Percentiles rank a stretch among this genome's conserved stretches.
These are phyloP conservation scores for Lachancea quebecensis DNA, from an alignment of 805 yeast genomes.

Conservation along the genomic window DNA sequence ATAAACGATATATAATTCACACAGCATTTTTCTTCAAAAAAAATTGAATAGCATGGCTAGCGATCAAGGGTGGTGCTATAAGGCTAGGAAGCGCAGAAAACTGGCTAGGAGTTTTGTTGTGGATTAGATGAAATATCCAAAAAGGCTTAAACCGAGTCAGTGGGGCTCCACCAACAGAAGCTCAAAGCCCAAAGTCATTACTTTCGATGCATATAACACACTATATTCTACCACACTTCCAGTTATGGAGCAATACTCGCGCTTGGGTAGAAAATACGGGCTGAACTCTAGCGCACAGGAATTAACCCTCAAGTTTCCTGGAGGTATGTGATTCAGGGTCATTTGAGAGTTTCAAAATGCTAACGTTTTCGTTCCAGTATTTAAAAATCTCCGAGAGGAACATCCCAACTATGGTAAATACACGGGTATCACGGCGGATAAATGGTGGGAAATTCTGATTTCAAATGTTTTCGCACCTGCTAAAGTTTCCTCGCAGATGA, in stretches of 20 bases:
- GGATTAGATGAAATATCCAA: constrained; percentile 1
- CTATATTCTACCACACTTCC: constrained; percentile 51
- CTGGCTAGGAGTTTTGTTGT: neutral
- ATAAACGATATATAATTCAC: constrained; percentile 2
- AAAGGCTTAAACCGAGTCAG: constrained; percentile 1
- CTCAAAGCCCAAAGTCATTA: constrained; percentile 39
- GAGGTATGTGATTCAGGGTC: constrained; percentile 2
- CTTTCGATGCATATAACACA: constrained; percentile 67
- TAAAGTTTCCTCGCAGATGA: constrained; percentile 32
- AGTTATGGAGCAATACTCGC: constrained; percentile 46
- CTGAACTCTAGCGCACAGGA: constrained; percentile 25
- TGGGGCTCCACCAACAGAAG: neutral
- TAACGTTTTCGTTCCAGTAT: constrained; percentile 16
- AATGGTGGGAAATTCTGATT: constrained; percentile 58
- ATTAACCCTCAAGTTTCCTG: constrained; percentile 26
- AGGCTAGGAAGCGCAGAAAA: neutral
- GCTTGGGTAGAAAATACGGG: constrained; percentile 42
- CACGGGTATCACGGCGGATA: constrained; percentile 26
- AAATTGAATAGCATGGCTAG: too few relatives aligned
- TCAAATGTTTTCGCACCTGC: constrained; percentile 36
- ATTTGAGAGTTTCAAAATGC: neutral
- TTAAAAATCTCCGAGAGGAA: constrained; percentile 31
- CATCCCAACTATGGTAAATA: constrained; percentile 62
- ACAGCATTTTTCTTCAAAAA: neutral
- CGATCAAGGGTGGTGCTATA: neutral